These are phyloP conservation scores for Lentinula guzmanii DNA, from an alignment of 768 basidiomycete species.

Conservation along the genomic window DNA sequence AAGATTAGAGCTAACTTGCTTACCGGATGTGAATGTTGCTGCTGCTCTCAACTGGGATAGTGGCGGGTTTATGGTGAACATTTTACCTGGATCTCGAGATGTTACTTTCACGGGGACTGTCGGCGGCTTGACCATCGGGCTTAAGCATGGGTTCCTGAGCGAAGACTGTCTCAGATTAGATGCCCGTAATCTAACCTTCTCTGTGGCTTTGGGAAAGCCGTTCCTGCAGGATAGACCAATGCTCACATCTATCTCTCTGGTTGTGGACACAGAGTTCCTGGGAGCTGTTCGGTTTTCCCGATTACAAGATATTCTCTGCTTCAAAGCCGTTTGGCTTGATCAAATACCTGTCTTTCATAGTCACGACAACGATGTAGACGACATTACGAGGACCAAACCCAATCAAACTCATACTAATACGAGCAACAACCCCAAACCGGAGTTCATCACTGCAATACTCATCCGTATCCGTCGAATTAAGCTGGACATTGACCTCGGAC, in stretches of 20 bases:
- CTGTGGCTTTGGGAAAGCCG: conserved; percentile 59
- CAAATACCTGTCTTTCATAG: conserved; percentile 71
- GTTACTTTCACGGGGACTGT: conserved; percentile 74
- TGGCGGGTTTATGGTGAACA: conserved; percentile 81
- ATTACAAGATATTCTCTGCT: conserved; percentile 87
- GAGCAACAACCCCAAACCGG: conserved; percentile 23
- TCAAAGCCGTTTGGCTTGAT: conserved; percentile 94
- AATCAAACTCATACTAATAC: conserved; percentile 15
- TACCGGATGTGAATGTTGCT: conserved; percentile 89
- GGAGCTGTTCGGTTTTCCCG: conserved; percentile 79
- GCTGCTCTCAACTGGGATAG: conserved; percentile 90
- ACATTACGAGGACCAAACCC: conserved; percentile 14
- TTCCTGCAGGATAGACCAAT: conserved; percentile 26
- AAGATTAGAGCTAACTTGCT: conserved; percentile 78
- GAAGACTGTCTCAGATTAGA: conserved; percentile 78
- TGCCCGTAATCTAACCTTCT: conserved; percentile 78
- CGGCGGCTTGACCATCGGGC: conserved; percentile 71
- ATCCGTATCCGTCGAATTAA: conserved; percentile 68
- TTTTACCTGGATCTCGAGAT: conserved; percentile 68
- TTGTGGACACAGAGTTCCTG: conserved; percentile 81
- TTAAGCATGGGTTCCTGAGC: conserved; percentile 82
- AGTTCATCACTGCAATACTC: conserved; percentile 57
- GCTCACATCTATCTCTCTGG: conserved; percentile 59
- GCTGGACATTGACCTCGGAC: conserved; percentile 78
- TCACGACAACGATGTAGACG: conserved; percentile 20